These are phyloP conservation scores for Hymenoscyphus fraxineus DNA, from an alignment of 2,329 filamentous ascomycete species.

Conservation along the genomic window DNA sequence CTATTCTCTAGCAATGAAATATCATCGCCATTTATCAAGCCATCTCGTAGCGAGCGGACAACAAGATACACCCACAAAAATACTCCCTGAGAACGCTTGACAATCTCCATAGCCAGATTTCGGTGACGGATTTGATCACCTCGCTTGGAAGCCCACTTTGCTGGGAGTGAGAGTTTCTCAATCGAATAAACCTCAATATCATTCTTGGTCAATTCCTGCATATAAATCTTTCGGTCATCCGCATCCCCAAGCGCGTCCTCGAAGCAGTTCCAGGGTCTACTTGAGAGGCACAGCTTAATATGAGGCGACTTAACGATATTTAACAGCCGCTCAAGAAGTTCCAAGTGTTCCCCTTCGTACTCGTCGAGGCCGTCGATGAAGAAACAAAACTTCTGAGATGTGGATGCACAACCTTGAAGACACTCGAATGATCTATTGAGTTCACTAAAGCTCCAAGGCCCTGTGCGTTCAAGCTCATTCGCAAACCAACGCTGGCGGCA, in stretches of 20 bases:
- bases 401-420: not conserved
- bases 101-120: not conserved
- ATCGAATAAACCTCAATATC: slow-evolving; percentile 9
- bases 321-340: not conserved
- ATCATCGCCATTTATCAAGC: slow-evolving; percentile 9
- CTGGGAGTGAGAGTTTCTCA: not conserved
- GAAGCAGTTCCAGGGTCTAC: slow-evolving; percentile 34
- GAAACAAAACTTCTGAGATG: not conserved
- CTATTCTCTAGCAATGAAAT: not conserved
- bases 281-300: slow-evolving; percentile 31
- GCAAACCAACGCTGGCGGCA: not conserved
- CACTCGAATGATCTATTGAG: not conserved
- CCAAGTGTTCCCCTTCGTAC: not conserved
- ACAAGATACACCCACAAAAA: slow-evolving; percentile 25
- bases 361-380: slow-evolving; percentile 2
- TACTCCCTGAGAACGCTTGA: slow-evolving; percentile 16
- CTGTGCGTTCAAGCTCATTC: not conserved
- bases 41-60: slow-evolving; percentile 4
- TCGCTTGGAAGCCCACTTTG: not conserved
- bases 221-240: slow-evolving; percentile 18
- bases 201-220: slow-evolving; percentile 15
- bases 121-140: not conserved
- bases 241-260: slow-evolving; percentile 27
- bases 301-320: not conserved
- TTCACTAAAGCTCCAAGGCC: not conserved